Evolutionary conservation across 192 early-diverging fungal genomes (phyloP).

Genomic region (Umbelopsis sp.): DNA sequence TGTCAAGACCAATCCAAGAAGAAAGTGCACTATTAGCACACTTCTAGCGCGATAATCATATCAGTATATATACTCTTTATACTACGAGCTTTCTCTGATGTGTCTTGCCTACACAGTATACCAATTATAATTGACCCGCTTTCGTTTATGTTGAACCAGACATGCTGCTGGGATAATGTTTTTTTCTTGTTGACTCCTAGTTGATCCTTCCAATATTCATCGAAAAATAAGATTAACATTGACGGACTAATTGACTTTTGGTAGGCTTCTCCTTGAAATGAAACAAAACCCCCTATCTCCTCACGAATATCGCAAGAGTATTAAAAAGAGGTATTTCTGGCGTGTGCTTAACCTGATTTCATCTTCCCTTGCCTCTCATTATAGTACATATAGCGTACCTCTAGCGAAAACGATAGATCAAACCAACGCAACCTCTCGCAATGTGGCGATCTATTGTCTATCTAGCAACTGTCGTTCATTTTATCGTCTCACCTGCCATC

Average conservation of each 20-base stretch:
- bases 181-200: background rate
- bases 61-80: no score
- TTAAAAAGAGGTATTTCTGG: background rate
- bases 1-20: no score
- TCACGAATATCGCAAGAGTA: background rate
- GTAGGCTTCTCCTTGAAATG: background rate
- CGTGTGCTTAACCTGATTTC: background rate
- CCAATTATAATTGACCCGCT: no score
- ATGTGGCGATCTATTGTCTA: conserved; percentile 8
- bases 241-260: background rate
- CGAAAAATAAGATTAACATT: background rate
- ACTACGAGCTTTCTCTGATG: no score
- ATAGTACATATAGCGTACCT: background rate
- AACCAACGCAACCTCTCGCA: background rate
- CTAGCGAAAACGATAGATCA: background rate
- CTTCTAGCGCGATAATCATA: no score
- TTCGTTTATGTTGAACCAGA: no score
- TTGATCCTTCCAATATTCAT: no score
- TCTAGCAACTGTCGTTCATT: conserved; percentile 1
- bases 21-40: no score
- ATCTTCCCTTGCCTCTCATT: background rate
- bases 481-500: background rate
- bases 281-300: background rate
- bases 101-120: no score
- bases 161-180: no score